Base-by-base conservation (phyloP, 257 asterid genomes). In the Gardenia jasminoides region DNA sequence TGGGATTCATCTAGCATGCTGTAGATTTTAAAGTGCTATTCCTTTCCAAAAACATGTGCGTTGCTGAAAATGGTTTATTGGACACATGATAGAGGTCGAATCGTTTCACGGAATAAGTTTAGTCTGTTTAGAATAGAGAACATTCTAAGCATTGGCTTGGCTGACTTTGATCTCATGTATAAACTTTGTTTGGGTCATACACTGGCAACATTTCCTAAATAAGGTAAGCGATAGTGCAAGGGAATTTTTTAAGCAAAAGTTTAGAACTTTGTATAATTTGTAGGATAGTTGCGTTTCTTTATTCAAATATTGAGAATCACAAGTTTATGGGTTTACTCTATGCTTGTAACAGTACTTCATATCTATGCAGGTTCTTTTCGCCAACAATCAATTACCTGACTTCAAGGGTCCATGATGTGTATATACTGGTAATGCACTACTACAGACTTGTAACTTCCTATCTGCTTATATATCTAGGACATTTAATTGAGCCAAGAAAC, bases 331-430 rank as follows among this genome's bases (percentile, higher is more conserved):
- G n/a, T 59, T 39, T 67, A 31, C 22, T 70, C 10, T 39, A 70
- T 26, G 75, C 62, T 28, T 17, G 10, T 15, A 26, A 74, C n/a
- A 30, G 46, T 43, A 68, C 20, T 50, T 30, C 50, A 7, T 16
- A 54, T 78, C 68, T 72, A 58, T 88, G 87, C 91, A 95, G 97
- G 98, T 96, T 96, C 85, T 92, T 96, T 80, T 82, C 97, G 80
- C 98, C 98, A 7, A 90, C 92, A 48, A 88, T 93, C 70, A 92
- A 89, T 82, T 86, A 92, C 87, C 78, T 92, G 80, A 80, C 84
- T 77, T 85, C 92, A n/a, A 81, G 83, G 84, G 89, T 88, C 68
- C 92, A 90, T 86, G 88, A 90, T 81, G 65, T 96, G 81, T 89
- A 82, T 80, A 83, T 96, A 92, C 89, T 44, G 98, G 98, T 91